phyloP scores from a whole-genome alignment of 2,329 filamentous ascomycete genomes.

The Uncinocarpus reesii region DNA sequence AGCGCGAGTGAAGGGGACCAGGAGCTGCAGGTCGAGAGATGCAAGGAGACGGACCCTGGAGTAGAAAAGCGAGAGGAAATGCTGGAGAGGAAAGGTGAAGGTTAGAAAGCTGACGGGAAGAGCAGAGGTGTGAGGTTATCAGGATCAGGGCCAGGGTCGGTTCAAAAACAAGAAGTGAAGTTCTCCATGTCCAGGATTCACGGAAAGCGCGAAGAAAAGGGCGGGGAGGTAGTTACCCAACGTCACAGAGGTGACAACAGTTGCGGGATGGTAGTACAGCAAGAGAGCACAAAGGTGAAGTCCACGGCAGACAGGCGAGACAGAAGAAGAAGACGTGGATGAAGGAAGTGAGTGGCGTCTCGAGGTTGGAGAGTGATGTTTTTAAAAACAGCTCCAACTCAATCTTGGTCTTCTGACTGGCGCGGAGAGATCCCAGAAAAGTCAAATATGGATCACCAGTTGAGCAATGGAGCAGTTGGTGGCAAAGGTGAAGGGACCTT shows the following conservation, averaged over 20 bases:
- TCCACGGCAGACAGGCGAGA: constrained; percentile 3
- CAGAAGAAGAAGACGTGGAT: constrained; percentile 13
- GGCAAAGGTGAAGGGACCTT: not conserved
- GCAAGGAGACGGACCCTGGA: not conserved
- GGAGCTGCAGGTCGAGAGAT: not conserved
- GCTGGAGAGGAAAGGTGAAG: not conserved
- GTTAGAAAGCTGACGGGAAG: not conserved
- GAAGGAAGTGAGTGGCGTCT: constrained; percentile 8
- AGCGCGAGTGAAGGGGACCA: not conserved
- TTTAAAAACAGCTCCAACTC: constrained; percentile 9
- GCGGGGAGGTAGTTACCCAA: constrained; percentile 13
- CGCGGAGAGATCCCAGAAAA: constrained; percentile 12
- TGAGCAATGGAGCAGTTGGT: not conserved
- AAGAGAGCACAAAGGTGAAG: constrained; percentile 8
- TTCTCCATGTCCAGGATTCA: not conserved
- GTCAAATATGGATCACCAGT: constrained; percentile 9
- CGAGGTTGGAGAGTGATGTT: constrained; percentile 6
- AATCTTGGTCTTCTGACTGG: constrained; percentile 14
- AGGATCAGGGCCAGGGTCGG: not conserved
- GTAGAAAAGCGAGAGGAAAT: constrained; percentile 7
- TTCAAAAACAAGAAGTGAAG: not conserved
- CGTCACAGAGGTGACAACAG: constrained; percentile 9
- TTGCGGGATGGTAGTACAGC: constrained; percentile 10
- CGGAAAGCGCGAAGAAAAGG: constrained; percentile 10
- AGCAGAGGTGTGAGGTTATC: not conserved